Percentiles rank a stretch among this genome's conserved stretches.
phyloP scores from a whole-genome alignment of 1,284 basidiomycete genomes.

The Ustilago esculenta region DNA sequence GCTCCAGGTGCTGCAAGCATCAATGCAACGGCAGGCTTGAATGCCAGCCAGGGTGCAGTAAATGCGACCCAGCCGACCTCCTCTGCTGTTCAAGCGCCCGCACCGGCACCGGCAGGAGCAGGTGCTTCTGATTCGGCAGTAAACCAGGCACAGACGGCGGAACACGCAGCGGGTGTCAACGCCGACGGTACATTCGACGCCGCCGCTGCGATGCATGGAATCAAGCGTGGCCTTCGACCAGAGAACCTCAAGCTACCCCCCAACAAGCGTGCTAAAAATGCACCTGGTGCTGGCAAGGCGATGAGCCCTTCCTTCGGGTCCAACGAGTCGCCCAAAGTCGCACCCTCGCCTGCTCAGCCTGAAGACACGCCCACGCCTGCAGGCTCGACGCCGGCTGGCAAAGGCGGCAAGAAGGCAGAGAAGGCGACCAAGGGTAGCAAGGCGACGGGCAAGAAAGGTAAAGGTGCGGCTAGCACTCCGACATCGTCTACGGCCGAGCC shows the following conservation, averaged over 20 bases:
- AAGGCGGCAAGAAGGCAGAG: slow-evolving; percentile 44
- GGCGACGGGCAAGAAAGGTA: slow-evolving; percentile 45
- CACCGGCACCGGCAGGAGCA: slow-evolving; percentile 11
- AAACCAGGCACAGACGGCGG: slow-evolving; percentile 14
- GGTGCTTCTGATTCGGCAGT: slow-evolving; percentile 8
- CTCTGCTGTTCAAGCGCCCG: slow-evolving; percentile 6
- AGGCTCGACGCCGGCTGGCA: slow-evolving; percentile 46
- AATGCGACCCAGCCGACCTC: slow-evolving; percentile 9
- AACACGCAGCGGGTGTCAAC: slow-evolving; percentile 16
- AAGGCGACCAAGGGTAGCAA: slow-evolving; percentile 34
- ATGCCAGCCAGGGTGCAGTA: slow-evolving; percentile 1
- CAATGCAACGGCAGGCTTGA: slow-evolving; percentile 4
- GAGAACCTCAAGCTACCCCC: slow-evolving; percentile 64
- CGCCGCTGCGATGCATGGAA: slow-evolving; percentile 46
- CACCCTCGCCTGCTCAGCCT: slow-evolving; percentile 44
- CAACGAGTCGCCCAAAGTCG: slow-evolving; percentile 51
- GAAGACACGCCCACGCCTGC: slow-evolving; percentile 47
- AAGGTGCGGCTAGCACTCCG: slow-evolving; percentile 40
- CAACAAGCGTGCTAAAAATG: slow-evolving; percentile 55
- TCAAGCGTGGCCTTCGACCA: slow-evolving; percentile 60
- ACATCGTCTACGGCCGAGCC: slow-evolving; percentile 44
- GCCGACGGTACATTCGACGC: slow-evolving; percentile 45
- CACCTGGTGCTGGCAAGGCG: slow-evolving; percentile 18
- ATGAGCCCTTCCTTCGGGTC: slow-evolving; percentile 31
- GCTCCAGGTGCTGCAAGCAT: slow-evolving; percentile 5